Evolutionary conservation across 2,329 filamentous ascomycete genomes (phyloP).

Genomic region (Zymoseptoria pseudotritici): DNA sequence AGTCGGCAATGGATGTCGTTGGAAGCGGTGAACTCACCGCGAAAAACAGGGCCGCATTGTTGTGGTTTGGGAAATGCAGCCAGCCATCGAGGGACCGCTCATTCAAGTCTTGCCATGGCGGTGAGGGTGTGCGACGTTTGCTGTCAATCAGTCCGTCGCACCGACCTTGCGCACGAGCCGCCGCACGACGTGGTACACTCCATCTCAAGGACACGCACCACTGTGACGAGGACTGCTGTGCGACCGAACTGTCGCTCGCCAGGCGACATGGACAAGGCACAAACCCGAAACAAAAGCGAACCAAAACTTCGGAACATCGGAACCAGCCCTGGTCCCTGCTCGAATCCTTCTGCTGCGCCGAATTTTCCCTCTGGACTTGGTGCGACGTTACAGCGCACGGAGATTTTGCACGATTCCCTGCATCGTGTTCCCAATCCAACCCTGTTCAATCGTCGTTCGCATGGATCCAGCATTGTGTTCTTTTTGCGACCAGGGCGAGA

Average conservation of each 20-base stretch:
- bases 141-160: conserved; percentile 18
- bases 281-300: conserved; percentile 3
- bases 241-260: conserved; percentile 20
- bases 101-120: conserved; percentile 7
- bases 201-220: conserved; percentile 3
- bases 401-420: conserved; percentile 1
- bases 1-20: conserved; percentile 1
- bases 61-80: conserved; percentile 14
- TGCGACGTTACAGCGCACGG: conserved; percentile 18
- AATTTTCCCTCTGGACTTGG: background rate
- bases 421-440: conserved; percentile 7
- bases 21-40: conserved; percentile 20
- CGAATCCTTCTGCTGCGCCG: background rate
- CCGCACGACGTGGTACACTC: conserved; percentile 15
- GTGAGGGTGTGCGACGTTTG: conserved; percentile 14
- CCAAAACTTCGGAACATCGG: conserved; percentile 4
- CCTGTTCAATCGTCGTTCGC: conserved; percentile 8
- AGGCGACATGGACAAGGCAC: conserved; percentile 13
- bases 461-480: background rate
- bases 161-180: conserved; percentile 16
- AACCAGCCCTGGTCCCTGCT: conserved; percentile 5
- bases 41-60: conserved; percentile 10
- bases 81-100: conserved; percentile 6
- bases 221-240: conserved; percentile 9
- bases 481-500: background rate